These are phyloP conservation scores for Geotrichum candidum DNA, from an alignment of 1,139 yeast genomes.

Conservation along the genomic window DNA sequence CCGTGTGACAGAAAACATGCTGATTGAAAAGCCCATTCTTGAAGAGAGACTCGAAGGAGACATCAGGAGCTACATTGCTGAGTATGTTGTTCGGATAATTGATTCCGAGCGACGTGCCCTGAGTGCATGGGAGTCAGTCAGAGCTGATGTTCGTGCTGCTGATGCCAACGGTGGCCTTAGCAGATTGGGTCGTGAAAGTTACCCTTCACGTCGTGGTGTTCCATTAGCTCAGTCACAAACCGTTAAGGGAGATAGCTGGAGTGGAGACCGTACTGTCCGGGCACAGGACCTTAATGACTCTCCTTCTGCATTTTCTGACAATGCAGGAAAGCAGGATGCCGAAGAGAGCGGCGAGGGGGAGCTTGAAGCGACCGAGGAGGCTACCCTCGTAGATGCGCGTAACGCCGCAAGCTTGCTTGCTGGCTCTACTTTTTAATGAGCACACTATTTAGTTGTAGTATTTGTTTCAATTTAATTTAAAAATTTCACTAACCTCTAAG, in stretches of 20 bases:
- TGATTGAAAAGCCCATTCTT: slow-evolving; percentile 60
- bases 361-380: slow-evolving; percentile 29
- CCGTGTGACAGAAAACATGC: slow-evolving; percentile 80
- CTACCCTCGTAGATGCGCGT: slow-evolving; percentile 58
- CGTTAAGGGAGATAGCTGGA: slow-evolving; percentile 55
- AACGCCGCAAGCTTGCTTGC: slow-evolving; percentile 79
- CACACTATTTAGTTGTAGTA: background rate
- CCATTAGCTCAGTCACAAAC: slow-evolving; percentile 42
- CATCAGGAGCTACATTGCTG: slow-evolving; percentile 50
- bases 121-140: slow-evolving; percentile 65
- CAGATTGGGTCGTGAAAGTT: slow-evolving; percentile 69
- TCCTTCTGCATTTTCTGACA: slow-evolving; percentile 10
- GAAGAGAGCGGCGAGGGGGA: slow-evolving; percentile 17
- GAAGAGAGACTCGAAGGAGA: slow-evolving; percentile 51
- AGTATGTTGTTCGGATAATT: slow-evolving; percentile 62
- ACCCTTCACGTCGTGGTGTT: slow-evolving; percentile 32
- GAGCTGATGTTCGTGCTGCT: slow-evolving; percentile 68
- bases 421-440: slow-evolving; percentile 55
- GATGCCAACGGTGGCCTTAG: slow-evolving; percentile 80
- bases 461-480: background rate
- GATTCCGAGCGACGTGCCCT: slow-evolving; percentile 83
- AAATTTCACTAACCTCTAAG: background rate
- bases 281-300: slow-evolving; percentile 34
- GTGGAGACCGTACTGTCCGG: slow-evolving; percentile 43
- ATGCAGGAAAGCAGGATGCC: slow-evolving; percentile 18